phyloP scores from a whole-genome alignment of 495 filamentous ascomycete species.

The Penicillium angulare region DNA sequence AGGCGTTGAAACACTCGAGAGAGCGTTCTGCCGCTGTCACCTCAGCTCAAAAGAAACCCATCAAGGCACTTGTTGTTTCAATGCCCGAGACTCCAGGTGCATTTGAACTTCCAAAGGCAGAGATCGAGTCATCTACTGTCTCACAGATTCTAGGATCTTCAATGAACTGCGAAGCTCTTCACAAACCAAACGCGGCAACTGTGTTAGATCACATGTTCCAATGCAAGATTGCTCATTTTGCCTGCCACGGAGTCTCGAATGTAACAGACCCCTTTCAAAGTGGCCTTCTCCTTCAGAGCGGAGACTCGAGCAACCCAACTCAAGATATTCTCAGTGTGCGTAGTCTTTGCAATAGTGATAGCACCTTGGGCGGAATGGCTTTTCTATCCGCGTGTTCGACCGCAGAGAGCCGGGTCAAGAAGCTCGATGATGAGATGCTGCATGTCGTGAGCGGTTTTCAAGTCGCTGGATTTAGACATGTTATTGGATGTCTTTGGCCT shows the following conservation, averaged over 20 bases:
- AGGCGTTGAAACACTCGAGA: neutral
- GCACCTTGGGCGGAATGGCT: neutral
- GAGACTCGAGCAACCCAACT: neutral
- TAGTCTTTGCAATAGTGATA: neutral
- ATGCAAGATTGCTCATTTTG: constrained; percentile 23
- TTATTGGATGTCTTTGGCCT: neutral
- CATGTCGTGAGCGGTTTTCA: constrained; percentile 1
- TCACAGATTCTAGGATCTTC: no score
- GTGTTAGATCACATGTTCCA: no score
- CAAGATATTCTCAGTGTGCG: neutral
- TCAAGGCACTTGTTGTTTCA: neutral
- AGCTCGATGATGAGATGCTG: neutral
- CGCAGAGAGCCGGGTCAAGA: neutral
- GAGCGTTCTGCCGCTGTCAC: neutral
- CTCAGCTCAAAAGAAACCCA: no score
- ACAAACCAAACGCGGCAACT: no score
- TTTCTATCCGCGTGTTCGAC: neutral
- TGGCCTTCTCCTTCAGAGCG: constrained; percentile 16
- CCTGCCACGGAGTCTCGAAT: constrained; percentile 24
- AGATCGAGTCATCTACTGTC: neutral
- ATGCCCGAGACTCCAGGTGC: neutral
- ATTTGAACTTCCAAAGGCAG: neutral
- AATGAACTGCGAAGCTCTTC: no score
- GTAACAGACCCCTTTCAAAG: constrained; percentile 18
- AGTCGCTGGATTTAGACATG: neutral